Evolutionary conservation across 306 rosid species (phyloP), one percentile per base, ranked within the genome.

Genomic region (Quercus bicolor): DNA sequence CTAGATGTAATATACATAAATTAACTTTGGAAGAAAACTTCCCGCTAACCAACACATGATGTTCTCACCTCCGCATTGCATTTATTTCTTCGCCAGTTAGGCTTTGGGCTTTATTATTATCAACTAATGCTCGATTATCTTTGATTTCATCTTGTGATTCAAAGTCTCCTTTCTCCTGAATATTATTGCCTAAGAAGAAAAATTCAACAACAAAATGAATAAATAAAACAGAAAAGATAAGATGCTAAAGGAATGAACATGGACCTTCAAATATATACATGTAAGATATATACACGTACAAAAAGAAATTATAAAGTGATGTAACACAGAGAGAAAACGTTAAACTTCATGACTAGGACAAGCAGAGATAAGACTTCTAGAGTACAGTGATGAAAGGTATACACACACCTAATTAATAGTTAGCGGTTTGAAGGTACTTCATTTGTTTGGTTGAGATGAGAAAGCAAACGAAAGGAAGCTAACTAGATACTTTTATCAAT

Each of bases 81-180:
- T 92, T 85, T 55, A 92, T 92, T 61, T 89, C 98, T 79, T 95
- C 98, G 28, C 98, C 90, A n/a, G 92, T 91, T 18, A 92, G 84
- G 85, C 77, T 91, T 56, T 95, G 98, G 4, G 98, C 98, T 10
- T 84, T 88, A 84, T 95, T 95, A 79, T 95, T 92, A 79, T 92
- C 97, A 5, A 92, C 68, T 73, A 94, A 57, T 0, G 87, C 79
- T 51, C 97, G 94, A 77, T 94, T 94, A 74, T 94, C 98, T 84
- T 79, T 89, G 5, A 77, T 60, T 77, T 88, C 96, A 23, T 87
- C 91, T 56, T 64, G 84, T 8, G 26, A 48, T 72, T 84, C 64
- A 61, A 51, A 76, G n/a, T 83, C 89, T 68, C 80, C 85, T 45
- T 28, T 76, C 77, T 86, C 93, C 52, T 76, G 81, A 40, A 70